Evolutionary conservation across 768 basidiomycete species (phyloP), one percentile per base, ranked within the genome.

Genomic region (Pholiota molesta): DNA sequence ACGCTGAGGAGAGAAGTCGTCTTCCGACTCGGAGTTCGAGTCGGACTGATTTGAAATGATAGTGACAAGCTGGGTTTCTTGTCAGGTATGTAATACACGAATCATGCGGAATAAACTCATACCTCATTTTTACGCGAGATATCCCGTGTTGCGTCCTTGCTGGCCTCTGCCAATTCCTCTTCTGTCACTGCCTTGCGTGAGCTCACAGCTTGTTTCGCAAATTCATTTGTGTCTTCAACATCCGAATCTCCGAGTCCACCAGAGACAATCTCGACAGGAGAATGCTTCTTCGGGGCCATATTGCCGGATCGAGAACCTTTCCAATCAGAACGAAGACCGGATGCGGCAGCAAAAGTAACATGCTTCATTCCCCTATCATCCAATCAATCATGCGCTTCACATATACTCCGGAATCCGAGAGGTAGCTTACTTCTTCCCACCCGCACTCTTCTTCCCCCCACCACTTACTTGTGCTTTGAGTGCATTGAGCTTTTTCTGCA

Each of bases 161-260:
- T 29, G n/a, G n/a, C n/a, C n/a, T n/a, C n/a, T n/a, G n/a, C n/a
- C n/a, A n/a, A n/a, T n/a, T n/a, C n/a, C n/a, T n/a, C n/a, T n/a
- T n/a, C n/a, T n/a, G n/a, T n/a, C n/a, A n/a, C n/a, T n/a, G n/a
- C n/a, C n/a, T n/a, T n/a, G n/a, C n/a, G n/a, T n/a, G n/a, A n/a
- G n/a, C n/a, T n/a, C n/a, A n/a, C n/a, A 13, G 5, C 53, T 17
- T 26, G 6, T 14, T 8, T 56, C 51, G 39, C 61, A n/a, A n/a
- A n/a, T 26, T 60, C 57, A 31, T 65, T 68, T 16, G 56, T 45
- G 16, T 52, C 64, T 6, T 64, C 60, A 0, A 57, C 53, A 28
- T 68, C 67, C 6, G 53, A 55, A 53, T 68, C 65, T 2, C 54
- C 52, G 2, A 68, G 67, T 44, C 67, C 67, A 53, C 62, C 55